Percentiles rank a stretch among this genome's conserved stretches.
Evolutionary conservation across 805 yeast genomes (phyloP).

Genomic region (Allodekkera sacchari): DNA sequence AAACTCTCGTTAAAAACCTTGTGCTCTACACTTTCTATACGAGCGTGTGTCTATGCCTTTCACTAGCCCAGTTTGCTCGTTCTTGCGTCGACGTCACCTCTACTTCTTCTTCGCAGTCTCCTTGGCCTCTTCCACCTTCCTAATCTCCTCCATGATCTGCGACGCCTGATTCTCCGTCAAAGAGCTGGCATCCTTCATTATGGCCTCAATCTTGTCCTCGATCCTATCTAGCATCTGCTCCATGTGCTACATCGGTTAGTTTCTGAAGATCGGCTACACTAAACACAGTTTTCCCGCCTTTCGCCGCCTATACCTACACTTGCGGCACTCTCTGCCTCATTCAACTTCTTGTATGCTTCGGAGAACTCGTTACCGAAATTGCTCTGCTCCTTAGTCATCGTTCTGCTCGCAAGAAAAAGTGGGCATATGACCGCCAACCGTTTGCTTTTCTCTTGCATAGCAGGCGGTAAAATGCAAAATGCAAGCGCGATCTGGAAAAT

Average conservation of each 20-base stretch:
- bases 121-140: conserved; percentile 7
- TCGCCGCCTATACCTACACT: conserved; percentile 24
- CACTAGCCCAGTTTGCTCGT: too few species aligned
- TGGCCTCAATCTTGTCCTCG: conserved; percentile 55
- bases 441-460: too few species aligned
- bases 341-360: conserved; percentile 50
- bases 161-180: conserved; percentile 1
- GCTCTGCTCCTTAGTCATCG: too few species aligned
- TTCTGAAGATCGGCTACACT: not conserved
- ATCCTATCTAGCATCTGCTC: conserved; percentile 59
- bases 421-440: too few species aligned
- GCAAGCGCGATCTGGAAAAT: too few species aligned
- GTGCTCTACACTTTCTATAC: too few species aligned
- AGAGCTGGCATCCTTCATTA: conserved; percentile 40
- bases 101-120: conserved; percentile 1
- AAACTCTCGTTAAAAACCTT: too few species aligned
- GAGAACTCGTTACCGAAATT: conserved; percentile 29
- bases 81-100: too few species aligned
- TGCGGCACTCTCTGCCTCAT: conserved; percentile 63
- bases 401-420: too few species aligned
- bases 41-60: too few species aligned
- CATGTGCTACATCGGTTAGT: conserved; percentile 18
- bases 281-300: not conserved
- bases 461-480: too few species aligned
- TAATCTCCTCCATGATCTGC: conserved; percentile 2